Conservation (phyloP, 2,329 filamentous ascomycete species). For the Fusarium guadeloupense region DNA sequence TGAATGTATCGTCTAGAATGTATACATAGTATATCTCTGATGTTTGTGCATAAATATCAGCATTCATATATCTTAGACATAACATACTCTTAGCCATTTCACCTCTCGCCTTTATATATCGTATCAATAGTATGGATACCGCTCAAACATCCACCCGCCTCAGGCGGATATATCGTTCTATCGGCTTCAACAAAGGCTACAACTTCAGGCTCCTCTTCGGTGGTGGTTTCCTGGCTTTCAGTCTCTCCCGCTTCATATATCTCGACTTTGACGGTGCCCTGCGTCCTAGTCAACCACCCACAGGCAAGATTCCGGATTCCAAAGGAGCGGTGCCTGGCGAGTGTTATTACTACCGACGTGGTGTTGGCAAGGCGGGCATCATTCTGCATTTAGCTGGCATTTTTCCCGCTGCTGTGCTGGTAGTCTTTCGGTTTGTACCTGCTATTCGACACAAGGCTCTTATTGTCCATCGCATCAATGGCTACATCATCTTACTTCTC, state of each 20-base stretch:
- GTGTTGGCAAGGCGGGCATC: slow-evolving; percentile 49
- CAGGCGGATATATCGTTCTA: slow-evolving; percentile 50
- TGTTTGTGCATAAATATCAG: slow-evolving; percentile 12
- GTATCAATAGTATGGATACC: not conserved
- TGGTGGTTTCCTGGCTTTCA: slow-evolving; percentile 47
- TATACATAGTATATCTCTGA: not conserved
- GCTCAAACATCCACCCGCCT: not conserved
- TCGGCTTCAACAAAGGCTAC: slow-evolving; percentile 66
- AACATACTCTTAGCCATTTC: not conserved
- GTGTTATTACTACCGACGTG: slow-evolving; percentile 51
- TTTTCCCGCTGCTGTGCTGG: slow-evolving; percentile 57
- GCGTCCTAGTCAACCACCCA: slow-evolving; percentile 37
- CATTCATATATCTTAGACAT: not conserved
- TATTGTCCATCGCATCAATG: slow-evolving; percentile 67
- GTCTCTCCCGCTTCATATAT: slow-evolving; percentile 36
- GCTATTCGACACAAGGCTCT: slow-evolving; percentile 57
- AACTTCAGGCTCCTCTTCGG: slow-evolving; percentile 65
- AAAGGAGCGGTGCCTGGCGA: slow-evolving; percentile 48
- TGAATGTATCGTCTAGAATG: not conserved
- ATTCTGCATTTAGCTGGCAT: slow-evolving; percentile 56
- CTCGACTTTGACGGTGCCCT: slow-evolving; percentile 46
- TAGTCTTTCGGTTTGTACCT: slow-evolving; percentile 60
- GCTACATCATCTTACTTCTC: slow-evolving; percentile 63
- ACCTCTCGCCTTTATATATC: not conserved
- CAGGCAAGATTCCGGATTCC: not conserved